Evolutionary conservation across 768 basidiomycete species (phyloP).

Genomic region (Russula sp.): DNA sequence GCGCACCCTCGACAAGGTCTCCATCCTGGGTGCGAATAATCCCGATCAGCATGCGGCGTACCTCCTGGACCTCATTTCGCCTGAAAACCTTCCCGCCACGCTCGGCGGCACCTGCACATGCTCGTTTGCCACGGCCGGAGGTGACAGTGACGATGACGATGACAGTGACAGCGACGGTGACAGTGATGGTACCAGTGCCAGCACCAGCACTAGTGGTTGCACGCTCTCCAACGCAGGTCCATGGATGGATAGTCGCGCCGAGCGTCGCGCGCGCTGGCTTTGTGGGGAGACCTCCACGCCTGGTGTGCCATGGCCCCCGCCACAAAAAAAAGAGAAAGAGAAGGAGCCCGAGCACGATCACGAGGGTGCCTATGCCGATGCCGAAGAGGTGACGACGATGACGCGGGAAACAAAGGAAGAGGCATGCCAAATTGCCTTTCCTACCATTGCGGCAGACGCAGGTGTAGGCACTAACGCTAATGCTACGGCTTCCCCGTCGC

Average conservation of each 20-base stretch:
- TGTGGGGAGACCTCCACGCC: slow-evolving; percentile 21
- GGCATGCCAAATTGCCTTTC: not conserved
- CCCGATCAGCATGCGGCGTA: slow-evolving; percentile 41
- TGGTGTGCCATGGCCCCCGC: slow-evolving; percentile 16
- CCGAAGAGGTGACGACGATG: not conserved
- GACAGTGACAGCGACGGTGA: not conserved
- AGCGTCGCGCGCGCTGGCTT: slow-evolving; percentile 28
- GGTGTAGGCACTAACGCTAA: not conserved
- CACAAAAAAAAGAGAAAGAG: not conserved
- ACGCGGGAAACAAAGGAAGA: not conserved
- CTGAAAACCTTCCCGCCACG: slow-evolving; percentile 50
- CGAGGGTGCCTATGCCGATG: too few relatives aligned
- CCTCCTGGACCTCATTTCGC: slow-evolving; percentile 53
- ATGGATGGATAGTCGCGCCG: slow-evolving; percentile 51
- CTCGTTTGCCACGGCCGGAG: not conserved
- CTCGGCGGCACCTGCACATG: slow-evolving; percentile 67
- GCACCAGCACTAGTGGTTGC: slow-evolving; percentile 45
- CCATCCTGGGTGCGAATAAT: slow-evolving; percentile 49
- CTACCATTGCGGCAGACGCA: not conserved
- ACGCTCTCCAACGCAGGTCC: slow-evolving; percentile 58
- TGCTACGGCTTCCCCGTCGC: not conserved
- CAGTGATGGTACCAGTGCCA: not conserved
- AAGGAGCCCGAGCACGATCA: not conserved
- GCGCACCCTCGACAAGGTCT: slow-evolving; percentile 62
- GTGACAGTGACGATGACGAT: not conserved